Evolutionary conservation across 768 basidiomycete genomes (phyloP).

Genomic region (Collybia sordida): DNA sequence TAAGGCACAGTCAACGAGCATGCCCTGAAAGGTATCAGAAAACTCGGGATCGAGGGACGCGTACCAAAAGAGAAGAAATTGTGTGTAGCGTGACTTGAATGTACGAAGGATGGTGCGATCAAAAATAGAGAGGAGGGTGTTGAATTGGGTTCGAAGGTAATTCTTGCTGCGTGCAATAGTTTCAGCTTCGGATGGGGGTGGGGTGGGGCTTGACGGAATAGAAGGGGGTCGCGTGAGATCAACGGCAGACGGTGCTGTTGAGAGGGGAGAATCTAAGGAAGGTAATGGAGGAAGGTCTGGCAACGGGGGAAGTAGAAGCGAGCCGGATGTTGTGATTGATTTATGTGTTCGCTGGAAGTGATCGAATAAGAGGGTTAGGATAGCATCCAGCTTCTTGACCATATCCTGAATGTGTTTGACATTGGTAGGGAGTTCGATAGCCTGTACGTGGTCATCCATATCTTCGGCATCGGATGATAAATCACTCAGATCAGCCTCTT

Average conservation of each 20-base stretch:
- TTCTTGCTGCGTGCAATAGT: slow-evolving; percentile 24
- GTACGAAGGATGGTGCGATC: slow-evolving; percentile 92
- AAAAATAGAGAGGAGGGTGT: slow-evolving; percentile 88
- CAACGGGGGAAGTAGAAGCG: slow-evolving; percentile 23
- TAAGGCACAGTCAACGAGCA: slow-evolving; percentile 90
- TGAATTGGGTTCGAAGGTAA: slow-evolving; percentile 66
- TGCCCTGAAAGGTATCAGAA: slow-evolving; percentile 89
- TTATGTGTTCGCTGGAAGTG: slow-evolving; percentile 65
- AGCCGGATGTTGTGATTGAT: slow-evolving; percentile 17
- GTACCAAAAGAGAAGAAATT: slow-evolving; percentile 96
- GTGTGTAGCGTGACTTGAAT: slow-evolving; percentile 96
- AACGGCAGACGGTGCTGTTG: slow-evolving; percentile 11
- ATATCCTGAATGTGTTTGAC: slow-evolving; percentile 77
- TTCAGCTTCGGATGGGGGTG: slow-evolving; percentile 12
- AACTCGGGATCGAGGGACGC: slow-evolving; percentile 88
- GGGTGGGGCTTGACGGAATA: slow-evolving; percentile 19
- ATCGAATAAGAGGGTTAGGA: slow-evolving; percentile 81
- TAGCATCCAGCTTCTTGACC: slow-evolving; percentile 89
- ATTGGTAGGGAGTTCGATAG: slow-evolving; percentile 50
- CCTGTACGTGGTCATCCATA: slow-evolving; percentile 35
- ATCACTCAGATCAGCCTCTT: slow-evolving; percentile 63
- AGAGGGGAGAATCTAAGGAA: slow-evolving; percentile 25
- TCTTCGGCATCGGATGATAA: slow-evolving; percentile 71
- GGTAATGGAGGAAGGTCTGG: slow-evolving; percentile 34
- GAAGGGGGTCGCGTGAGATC: slow-evolving; percentile 17